Base-by-base conservation (phyloP, 2,329 filamentous ascomycete genomes). In the Trichoderma sp. region DNA sequence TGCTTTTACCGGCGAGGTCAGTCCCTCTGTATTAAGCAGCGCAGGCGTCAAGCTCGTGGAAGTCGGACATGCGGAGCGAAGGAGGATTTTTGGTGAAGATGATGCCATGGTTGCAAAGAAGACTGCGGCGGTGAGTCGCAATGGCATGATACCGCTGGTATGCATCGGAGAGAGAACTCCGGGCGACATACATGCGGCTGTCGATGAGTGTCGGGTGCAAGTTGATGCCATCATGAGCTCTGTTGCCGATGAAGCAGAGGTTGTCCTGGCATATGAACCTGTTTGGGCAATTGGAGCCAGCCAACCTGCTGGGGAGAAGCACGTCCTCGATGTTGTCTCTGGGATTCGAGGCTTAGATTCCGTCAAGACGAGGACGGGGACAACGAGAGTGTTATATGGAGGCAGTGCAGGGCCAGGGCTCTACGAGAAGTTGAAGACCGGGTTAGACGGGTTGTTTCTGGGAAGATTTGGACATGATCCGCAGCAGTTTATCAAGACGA, bases 211-310 rank as follows among this genome's bases (percentile, higher is more conserved):
- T 76, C 84, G 82, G 43, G 81, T 83, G 5, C 92, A 95, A 80
- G 85, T 97, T 70, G 84, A 85, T 50, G 84, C 88, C 1, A 89
- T 93, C 3, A 79, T 96, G 66, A 82, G 82, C 1, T 87, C 85
- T 0, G 83, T 95, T 8, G 86, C 90, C 0, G 83, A 84, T 12
- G 84, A 88, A 17, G 88, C 89, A 0, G 91, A 94, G 62, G 86
- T 96, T 6, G 88, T 95, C 7, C 86, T 97, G 71, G 93, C 93
- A 1, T 97, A 97, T 78, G 93, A 97, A 83, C 93, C 93, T 8
- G 93, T 96, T 1, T 97, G 93, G 93, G 93, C 93, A 1, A 97
- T 96, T 80, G 93, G 93, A 0, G 90, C 93, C 11, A 84, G 87
- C 1, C 84, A 91, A 76, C 93, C 93, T 3, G 93, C 93, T 0